Percentiles rank a stretch among this genome's conserved stretches.
Evolutionary conservation across 2,329 filamentous ascomycete genomes (phyloP).

Genomic region (Sordariomycetes sp.): DNA sequence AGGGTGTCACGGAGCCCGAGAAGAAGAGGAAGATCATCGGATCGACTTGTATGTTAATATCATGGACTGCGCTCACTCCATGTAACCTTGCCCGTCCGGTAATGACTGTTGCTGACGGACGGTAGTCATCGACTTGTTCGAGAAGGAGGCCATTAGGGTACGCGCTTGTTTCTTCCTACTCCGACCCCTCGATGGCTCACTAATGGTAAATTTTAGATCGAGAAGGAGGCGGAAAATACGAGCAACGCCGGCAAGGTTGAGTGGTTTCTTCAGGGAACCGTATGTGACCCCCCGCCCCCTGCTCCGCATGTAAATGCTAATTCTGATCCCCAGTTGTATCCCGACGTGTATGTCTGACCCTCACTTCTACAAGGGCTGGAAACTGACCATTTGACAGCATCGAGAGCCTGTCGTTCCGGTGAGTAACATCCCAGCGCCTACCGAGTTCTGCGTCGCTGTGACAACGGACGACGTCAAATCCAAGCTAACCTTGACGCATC

Average conservation of each 20-base stretch:
- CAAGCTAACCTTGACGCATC: constrained; percentile 17
- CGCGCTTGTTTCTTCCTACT: neutral
- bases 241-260: constrained; percentile 63
- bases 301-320: neutral
- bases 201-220: neutral
- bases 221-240: constrained; percentile 49
- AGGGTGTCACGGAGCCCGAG: constrained; percentile 70
- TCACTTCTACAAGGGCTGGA: constrained; percentile 29
- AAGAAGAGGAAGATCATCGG: constrained; percentile 89
- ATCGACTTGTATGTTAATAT: constrained; percentile 34
- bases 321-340: neutral
- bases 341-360: neutral
- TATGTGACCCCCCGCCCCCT: constrained; percentile 41
- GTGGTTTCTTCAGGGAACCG: constrained; percentile 80
- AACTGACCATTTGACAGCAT: constrained; percentile 20
- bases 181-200: neutral
- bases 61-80: neutral
- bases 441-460: neutral
- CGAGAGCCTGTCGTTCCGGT: neutral
- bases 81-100: neutral
- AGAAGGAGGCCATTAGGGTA: constrained; percentile 51
- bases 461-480: constrained; percentile 27
- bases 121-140: constrained; percentile 51
- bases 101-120: neutral
- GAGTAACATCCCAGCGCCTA: neutral